Conservation (phyloP, 2,329 filamentous ascomycete genomes). For the Aspergillus amoenus region DNA sequence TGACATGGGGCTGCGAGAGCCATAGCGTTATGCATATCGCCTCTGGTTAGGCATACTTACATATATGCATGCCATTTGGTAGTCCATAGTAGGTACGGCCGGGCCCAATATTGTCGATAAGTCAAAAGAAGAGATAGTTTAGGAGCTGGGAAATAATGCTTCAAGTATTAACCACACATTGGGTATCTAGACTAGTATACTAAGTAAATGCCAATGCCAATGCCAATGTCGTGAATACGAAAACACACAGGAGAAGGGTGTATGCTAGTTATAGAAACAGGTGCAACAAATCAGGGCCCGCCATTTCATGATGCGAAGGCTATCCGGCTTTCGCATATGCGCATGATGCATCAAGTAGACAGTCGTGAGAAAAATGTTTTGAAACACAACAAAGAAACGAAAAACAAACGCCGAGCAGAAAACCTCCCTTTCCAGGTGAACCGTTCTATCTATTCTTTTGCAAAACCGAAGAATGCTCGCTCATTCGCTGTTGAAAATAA, state of each 20-base stretch:
- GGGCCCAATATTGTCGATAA: too few species aligned
- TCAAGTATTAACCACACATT: constrained; percentile 6
- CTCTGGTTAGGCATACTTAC: too few species aligned
- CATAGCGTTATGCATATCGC: too few species aligned
- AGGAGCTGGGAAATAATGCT: not conserved
- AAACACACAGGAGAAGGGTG: not conserved
- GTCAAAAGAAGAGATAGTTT: not conserved
- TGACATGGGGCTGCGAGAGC: too few species aligned
- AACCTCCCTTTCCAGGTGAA: constrained; percentile 10
- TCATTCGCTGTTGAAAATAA: constrained; percentile 17
- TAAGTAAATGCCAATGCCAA: constrained; percentile 9
- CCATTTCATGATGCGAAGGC: not conserved
- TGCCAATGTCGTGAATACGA: not conserved
- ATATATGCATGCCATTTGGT: too few species aligned
- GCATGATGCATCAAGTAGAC: not conserved
- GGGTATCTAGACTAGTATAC: constrained; percentile 11
- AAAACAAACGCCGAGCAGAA: constrained; percentile 10
- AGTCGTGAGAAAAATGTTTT: not conserved
- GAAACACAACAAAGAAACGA: not conserved
- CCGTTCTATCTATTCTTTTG: constrained; percentile 16
- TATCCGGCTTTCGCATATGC: not conserved
- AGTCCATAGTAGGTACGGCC: too few species aligned
- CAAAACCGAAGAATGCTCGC: constrained; percentile 17
- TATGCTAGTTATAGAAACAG: constrained; percentile 3
- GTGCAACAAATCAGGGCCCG: not conserved